Percentiles rank a stretch among this genome's conserved stretches.
phyloP scores from a whole-genome alignment of 1,139 yeast species.

The Entelexis sorbosivorans region DNA sequence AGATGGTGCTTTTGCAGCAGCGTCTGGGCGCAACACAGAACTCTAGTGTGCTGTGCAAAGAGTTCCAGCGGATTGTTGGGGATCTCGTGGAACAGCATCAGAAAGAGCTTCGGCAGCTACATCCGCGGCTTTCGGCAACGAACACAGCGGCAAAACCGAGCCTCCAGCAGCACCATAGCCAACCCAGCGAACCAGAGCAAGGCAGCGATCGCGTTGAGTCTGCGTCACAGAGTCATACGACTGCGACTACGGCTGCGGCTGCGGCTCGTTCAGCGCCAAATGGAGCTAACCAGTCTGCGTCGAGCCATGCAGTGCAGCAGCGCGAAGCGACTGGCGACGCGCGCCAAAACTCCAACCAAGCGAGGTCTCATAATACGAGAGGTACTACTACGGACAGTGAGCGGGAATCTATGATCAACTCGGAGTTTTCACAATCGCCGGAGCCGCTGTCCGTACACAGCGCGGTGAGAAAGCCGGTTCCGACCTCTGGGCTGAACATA shows the following conservation, averaged over 20 bases:
- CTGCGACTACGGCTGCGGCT: not conserved
- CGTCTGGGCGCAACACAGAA: conserved; percentile 10
- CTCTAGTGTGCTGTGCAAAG: conserved; percentile 43
- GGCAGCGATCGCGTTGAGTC: not conserved
- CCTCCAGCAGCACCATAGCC: not conserved
- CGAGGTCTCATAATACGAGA: not conserved
- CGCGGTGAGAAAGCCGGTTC: conserved; percentile 3
- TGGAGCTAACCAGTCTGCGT: too few relatives aligned
- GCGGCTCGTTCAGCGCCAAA: too few relatives aligned
- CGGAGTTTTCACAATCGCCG: conserved; percentile 3
- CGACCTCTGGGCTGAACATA: not conserved
- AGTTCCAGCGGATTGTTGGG: conserved; percentile 56
- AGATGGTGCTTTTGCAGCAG: conserved; percentile 13
- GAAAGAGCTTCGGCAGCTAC: conserved; percentile 35
- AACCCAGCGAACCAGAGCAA: not conserved
- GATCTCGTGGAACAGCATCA: conserved; percentile 56
- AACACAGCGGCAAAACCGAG: not conserved
- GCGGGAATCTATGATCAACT: not conserved
- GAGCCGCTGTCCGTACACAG: conserved; percentile 3
- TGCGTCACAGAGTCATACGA: not conserved
- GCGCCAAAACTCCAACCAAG: not conserved
- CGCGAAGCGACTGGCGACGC: too few relatives aligned
- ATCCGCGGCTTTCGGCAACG: conserved; percentile 7
- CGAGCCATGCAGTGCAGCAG: too few relatives aligned
- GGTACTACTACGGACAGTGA: not conserved